A percentile compares a stretch with the other conserved stretches of the same genome.
Evolutionary conservation across 805 yeast species (phyloP).

Genomic region (Candida silvicultrix): DNA sequence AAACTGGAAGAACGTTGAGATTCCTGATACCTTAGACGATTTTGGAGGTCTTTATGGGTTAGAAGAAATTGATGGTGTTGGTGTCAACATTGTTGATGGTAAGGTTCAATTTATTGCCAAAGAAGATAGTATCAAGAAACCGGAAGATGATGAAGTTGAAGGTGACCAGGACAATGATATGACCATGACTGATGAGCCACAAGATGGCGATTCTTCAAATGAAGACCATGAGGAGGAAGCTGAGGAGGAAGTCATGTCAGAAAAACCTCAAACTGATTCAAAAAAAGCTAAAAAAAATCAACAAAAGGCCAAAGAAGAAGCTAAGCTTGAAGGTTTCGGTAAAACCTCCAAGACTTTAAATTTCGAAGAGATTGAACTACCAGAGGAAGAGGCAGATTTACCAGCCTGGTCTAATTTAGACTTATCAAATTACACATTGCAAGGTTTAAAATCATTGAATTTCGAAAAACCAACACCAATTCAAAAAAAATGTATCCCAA

Average conservation of each 20-base stretch:
- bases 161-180: slow-evolving; percentile 16
- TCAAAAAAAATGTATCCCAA: slow-evolving; percentile 71
- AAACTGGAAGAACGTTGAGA: slow-evolving; percentile 75
- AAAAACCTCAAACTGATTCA: slow-evolving; percentile 3
- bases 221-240: slow-evolving; percentile 12
- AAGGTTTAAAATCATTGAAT: slow-evolving; percentile 52
- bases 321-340: slow-evolving; percentile 9
- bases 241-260: slow-evolving; percentile 4
- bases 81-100: slow-evolving; percentile 68
- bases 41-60: slow-evolving; percentile 88
- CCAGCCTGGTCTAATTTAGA: slow-evolving; percentile 54
- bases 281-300: slow-evolving; percentile 17
- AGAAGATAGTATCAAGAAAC: slow-evolving; percentile 22
- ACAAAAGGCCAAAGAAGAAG: slow-evolving; percentile 11
- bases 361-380: slow-evolving; percentile 26
- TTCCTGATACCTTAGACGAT: slow-evolving; percentile 80
- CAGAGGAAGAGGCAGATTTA: slow-evolving; percentile 33
- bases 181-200: slow-evolving; percentile 14
- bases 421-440: slow-evolving; percentile 50
- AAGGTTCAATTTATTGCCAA: slow-evolving; percentile 49
- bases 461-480: slow-evolving; percentile 78
- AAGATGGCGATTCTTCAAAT: slow-evolving; percentile 11
- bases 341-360: slow-evolving; percentile 11
- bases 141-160: slow-evolving; percentile 4
- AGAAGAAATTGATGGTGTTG: slow-evolving; percentile 93